Evolutionary conservation across 768 basidiomycete species (phyloP).

Genomic region (Kwoniella pini): DNA sequence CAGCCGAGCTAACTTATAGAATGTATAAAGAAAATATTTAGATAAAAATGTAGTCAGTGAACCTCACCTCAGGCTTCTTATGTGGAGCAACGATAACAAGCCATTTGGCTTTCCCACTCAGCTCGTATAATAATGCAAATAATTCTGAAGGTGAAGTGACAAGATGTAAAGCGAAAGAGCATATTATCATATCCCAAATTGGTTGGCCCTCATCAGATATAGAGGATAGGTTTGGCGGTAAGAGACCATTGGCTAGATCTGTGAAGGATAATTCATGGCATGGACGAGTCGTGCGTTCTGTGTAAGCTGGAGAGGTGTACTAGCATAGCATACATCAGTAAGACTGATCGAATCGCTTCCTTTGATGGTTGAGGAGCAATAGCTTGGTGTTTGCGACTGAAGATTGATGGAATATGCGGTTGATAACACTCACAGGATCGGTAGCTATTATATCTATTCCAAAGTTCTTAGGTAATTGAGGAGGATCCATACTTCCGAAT

Average conservation of each 20-base stretch:
- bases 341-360: no score
- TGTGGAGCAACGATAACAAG: constrained; percentile 71
- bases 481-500: constrained; percentile 9
- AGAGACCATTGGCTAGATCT: constrained; percentile 63
- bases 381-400: no score
- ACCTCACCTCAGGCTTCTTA: constrained; percentile 71
- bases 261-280: constrained; percentile 66
- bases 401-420: no score
- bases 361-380: no score
- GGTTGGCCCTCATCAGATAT: constrained; percentile 8
- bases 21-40: background rate
- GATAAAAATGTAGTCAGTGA: no score
- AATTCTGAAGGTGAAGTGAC: constrained; percentile 65
- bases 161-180: constrained; percentile 75
- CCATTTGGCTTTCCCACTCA: constrained; percentile 66
- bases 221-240: constrained; percentile 54
- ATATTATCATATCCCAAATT: constrained; percentile 65
- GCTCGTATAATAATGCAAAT: constrained; percentile 66
- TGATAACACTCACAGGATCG: constrained; percentile 64
- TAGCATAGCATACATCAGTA: constrained; percentile 37
- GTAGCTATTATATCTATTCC: constrained; percentile 49
- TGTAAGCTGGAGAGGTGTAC: constrained; percentile 67
- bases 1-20: background rate
- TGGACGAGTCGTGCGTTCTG: constrained; percentile 60
- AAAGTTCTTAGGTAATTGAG: constrained; percentile 14